These are phyloP conservation scores for Eutrema japonicum DNA, from an alignment of 345 rosid species.

Conservation along the genomic window DNA sequence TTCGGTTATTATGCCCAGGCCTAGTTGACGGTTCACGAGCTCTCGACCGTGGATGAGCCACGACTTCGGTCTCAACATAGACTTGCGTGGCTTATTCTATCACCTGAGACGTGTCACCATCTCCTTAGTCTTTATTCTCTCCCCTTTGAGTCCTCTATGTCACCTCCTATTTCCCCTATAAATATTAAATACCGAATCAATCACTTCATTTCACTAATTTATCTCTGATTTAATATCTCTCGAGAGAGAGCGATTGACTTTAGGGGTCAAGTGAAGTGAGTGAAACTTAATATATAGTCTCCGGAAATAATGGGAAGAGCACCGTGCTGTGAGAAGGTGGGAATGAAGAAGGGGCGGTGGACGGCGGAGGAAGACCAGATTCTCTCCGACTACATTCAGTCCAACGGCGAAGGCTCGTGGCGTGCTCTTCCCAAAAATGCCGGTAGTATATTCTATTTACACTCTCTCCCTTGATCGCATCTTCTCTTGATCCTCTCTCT, in stretches of 20 bases:
- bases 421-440: constrained; percentile 42
- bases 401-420: constrained; percentile 42
- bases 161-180: not conserved
- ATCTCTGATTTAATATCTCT: not conserved
- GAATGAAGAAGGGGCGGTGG: constrained; percentile 38
- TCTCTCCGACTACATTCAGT: constrained; percentile 34
- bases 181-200: not conserved
- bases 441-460: not conserved
- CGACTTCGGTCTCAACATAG: not conserved
- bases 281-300: not conserved
- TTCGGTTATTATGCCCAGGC: too few relatives aligned
- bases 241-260: constrained; percentile 7
- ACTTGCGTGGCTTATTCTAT: constrained; percentile 11
- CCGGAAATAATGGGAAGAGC: constrained; percentile 36
- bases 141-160: not conserved
- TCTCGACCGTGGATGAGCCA: constrained; percentile 17
- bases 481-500: not conserved
- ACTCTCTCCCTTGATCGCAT: constrained; percentile 36
- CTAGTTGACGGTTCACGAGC: not conserved
- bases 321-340: constrained; percentile 42
- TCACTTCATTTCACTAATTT: constrained; percentile 6
- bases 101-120: constrained; percentile 5
- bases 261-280: constrained; percentile 5
- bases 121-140: not conserved
- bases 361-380: constrained; percentile 38